phyloP scores from a whole-genome alignment of 805 yeast species.

The Wickerhamiella dianesei region DNA sequence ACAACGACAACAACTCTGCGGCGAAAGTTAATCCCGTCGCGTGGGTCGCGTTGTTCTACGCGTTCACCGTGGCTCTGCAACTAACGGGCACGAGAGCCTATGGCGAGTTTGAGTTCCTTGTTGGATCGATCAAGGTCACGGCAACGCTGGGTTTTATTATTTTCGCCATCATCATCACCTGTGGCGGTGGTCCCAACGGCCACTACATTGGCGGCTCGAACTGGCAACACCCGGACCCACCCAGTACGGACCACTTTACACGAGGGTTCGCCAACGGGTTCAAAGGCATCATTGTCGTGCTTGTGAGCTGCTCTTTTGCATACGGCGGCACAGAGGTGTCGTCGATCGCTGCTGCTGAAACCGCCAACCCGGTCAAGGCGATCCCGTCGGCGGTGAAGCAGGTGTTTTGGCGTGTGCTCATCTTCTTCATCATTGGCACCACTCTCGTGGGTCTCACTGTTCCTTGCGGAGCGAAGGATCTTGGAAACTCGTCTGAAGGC shows the following conservation, averaged over 20 bases:
- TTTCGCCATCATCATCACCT: constrained; percentile 38
- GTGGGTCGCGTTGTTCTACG: constrained; percentile 45
- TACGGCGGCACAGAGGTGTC: constrained; percentile 51
- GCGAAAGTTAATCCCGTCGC: constrained; percentile 37
- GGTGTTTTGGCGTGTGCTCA: constrained; percentile 53
- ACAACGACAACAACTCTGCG: constrained; percentile 26
- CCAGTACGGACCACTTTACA: background rate
- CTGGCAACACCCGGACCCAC: constrained; percentile 48
- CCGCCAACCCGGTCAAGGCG: constrained; percentile 50
- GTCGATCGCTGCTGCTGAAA: constrained; percentile 64
- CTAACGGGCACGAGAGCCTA: constrained; percentile 44
- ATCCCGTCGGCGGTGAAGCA: constrained; percentile 60
- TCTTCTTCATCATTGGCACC: constrained; percentile 50
- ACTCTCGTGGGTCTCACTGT: constrained; percentile 58
- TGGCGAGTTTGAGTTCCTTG: constrained; percentile 57
- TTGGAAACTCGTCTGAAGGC: constrained; percentile 33
- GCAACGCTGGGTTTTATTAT: constrained; percentile 50
- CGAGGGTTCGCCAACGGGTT: constrained; percentile 39
- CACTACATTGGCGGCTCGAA: constrained; percentile 43
- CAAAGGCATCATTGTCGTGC: constrained; percentile 50
- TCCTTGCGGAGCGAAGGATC: constrained; percentile 39
- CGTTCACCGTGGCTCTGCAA: constrained; percentile 36
- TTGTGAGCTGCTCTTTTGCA: constrained; percentile 49
- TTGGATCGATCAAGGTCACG: constrained; percentile 42
- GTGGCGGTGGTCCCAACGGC: constrained; percentile 49